These are phyloP conservation scores for Grifola frondosa DNA, from an alignment of 1,284 basidiomycete species.

Conservation along the genomic window DNA sequence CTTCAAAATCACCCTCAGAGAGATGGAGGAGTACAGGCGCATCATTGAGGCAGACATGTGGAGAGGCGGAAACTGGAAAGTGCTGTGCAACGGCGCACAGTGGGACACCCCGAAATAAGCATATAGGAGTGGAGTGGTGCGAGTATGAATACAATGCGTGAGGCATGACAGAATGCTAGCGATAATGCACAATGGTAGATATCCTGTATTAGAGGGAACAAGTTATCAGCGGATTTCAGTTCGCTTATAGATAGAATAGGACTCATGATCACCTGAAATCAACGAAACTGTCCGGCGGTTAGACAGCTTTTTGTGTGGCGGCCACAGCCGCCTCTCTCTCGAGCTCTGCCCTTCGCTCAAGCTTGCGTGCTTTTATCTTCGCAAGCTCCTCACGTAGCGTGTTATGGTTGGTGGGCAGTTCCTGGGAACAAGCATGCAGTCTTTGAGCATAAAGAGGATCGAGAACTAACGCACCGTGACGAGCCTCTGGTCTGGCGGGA, in stretches of 20 bases:
- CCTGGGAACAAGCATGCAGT: constrained; percentile 37
- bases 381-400: constrained; percentile 67
- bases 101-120: constrained; percentile 29
- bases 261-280: not conserved
- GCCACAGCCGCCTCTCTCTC: constrained; percentile 37
- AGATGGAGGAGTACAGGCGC: constrained; percentile 46
- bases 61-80: constrained; percentile 33
- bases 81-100: constrained; percentile 39
- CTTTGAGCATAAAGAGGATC: not conserved
- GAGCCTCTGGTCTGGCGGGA: constrained; percentile 60
- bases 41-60: constrained; percentile 37
- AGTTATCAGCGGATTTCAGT: too few species aligned
- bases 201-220: too few species aligned
- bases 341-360: constrained; percentile 43
- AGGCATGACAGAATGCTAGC: too few species aligned
- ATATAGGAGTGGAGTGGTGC: constrained; percentile 5
- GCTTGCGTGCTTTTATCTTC: constrained; percentile 63
- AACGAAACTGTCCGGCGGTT: constrained; percentile 6
- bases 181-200: too few species aligned
- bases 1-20: constrained; percentile 60
- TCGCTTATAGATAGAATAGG: too few species aligned
- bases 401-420: constrained; percentile 62
- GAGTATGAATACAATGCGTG: too few species aligned
- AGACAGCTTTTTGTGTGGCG: constrained; percentile 21
- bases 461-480: constrained; percentile 43